phyloP scores from a whole-genome alignment of 129 eudicot species.

The Smallanthus sonchifolius region DNA sequence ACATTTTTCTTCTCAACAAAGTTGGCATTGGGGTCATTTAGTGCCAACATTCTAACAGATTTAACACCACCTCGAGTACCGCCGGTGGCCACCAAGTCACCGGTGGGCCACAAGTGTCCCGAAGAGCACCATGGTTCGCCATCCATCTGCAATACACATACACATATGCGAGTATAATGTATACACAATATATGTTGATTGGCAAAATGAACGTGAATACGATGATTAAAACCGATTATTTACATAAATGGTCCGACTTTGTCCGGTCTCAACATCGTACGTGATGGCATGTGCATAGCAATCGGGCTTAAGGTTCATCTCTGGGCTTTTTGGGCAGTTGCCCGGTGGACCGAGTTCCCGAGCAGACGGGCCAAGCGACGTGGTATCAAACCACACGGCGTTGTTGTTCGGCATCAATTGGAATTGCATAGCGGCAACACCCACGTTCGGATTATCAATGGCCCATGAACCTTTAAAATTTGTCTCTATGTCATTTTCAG shows the following conservation, averaged over 20 bases:
- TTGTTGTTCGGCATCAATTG: constrained; percentile 71
- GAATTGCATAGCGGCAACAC: constrained; percentile 85
- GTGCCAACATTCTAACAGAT: constrained; percentile 37
- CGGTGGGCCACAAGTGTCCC: constrained; percentile 56
- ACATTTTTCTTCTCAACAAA: constrained; percentile 43
- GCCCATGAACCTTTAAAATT: constrained; percentile 45
- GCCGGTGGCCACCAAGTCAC: constrained; percentile 66
- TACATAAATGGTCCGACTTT: constrained; percentile 51
- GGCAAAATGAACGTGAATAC: neutral
- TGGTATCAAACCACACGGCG: constrained; percentile 69
- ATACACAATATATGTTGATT: neutral
- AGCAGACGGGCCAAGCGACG: constrained; percentile 61
- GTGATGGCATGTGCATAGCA: constrained; percentile 76
- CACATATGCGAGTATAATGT: neutral
- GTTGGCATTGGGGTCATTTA: constrained; percentile 33
- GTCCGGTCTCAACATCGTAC: constrained; percentile 50
- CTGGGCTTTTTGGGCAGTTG: constrained; percentile 35
- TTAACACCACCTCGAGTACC: constrained; percentile 48
- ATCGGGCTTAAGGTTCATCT: constrained; percentile 33
- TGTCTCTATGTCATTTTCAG: constrained; percentile 21
- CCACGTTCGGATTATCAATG: constrained; percentile 40
- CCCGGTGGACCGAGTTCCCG: constrained; percentile 33
- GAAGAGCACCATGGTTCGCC: constrained; percentile 90
- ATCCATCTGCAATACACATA: constrained; percentile 35
- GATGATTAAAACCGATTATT: neutral